phyloP scores from a whole-genome alignment of 805 yeast species.

The Saccharomycopsis malanga region DNA sequence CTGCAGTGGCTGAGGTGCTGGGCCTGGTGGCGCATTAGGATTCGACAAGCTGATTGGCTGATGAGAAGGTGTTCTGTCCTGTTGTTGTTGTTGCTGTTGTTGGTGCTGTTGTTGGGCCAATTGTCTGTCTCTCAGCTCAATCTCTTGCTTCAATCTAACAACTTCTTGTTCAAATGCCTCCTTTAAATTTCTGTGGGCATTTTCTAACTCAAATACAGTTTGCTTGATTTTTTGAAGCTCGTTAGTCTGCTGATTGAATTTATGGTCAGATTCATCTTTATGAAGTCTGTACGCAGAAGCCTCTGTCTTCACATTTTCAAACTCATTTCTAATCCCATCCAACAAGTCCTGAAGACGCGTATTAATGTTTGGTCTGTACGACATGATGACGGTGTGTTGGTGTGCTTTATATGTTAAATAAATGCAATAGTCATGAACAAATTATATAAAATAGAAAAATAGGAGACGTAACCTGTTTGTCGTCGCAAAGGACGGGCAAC shows the following conservation, averaged over 20 bases:
- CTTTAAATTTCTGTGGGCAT: constrained; percentile 90
- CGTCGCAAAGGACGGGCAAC: too few species aligned
- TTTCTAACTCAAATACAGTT: constrained; percentile 87
- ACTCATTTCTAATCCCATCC: constrained; percentile 89
- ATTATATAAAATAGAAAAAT: too few species aligned
- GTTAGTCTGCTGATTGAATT: constrained; percentile 82
- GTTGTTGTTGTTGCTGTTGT: constrained; percentile 30
- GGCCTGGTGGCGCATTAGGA: constrained; percentile 12
- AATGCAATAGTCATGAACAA: too few species aligned
- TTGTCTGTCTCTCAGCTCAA: constrained; percentile 72
- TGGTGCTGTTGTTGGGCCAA: constrained; percentile 38
- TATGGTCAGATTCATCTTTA: constrained; percentile 87
- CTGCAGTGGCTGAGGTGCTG: constrained; percentile 21
- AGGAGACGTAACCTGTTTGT: too few species aligned
- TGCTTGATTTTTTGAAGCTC: constrained; percentile 93
- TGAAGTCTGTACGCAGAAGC: constrained; percentile 76
- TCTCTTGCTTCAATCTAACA: constrained; percentile 72
- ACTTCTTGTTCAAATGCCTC: constrained; percentile 95
- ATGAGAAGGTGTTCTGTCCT: constrained; percentile 8
- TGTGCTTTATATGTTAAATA: too few species aligned
- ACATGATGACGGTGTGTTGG: too few species aligned
- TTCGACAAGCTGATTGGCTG: constrained; percentile 17
- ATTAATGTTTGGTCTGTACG: constrained; percentile 5
- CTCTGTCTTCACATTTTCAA: constrained; percentile 75
- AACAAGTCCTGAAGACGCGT: constrained; percentile 49